phyloP scores from a whole-genome alignment of 2,329 filamentous ascomycete species.

The Phoma sp. region DNA sequence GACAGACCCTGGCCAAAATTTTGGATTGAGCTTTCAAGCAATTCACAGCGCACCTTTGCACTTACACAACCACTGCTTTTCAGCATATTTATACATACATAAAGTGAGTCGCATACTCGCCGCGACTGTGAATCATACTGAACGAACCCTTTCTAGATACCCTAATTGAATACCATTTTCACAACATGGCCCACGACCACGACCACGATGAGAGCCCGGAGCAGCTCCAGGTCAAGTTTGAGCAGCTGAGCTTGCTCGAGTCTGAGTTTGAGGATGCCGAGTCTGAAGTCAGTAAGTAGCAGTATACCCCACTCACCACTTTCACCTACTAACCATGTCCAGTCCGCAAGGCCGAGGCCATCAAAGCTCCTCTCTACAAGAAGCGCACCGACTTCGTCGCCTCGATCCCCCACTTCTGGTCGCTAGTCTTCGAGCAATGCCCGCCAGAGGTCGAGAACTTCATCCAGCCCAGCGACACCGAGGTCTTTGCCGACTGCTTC shows the following conservation, averaged over 20 bases:
- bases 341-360: conserved; percentile 76
- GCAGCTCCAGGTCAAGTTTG: conserved; percentile 58
- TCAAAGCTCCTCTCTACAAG: conserved; percentile 74
- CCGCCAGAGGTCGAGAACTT: conserved; percentile 86
- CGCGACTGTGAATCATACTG: conserved; percentile 1
- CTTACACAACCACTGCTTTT: conserved; percentile 10
- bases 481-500: conserved; percentile 72
- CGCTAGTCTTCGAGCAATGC: conserved; percentile 87
- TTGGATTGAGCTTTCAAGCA: conserved; percentile 3
- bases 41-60: conserved; percentile 19
- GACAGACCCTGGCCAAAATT: conserved; percentile 14
- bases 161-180: conserved; percentile 10
- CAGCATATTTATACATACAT: conserved; percentile 3
- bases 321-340: conserved; percentile 19
- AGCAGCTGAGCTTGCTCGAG: conserved; percentile 80
- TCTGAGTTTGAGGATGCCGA: conserved; percentile 84
- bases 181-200: conserved; percentile 33
- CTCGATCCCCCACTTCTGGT: conserved; percentile 89
- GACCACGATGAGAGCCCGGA: conserved; percentile 22
- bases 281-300: conserved; percentile 73
- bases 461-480: conserved; percentile 81
- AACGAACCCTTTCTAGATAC: conserved; percentile 26
- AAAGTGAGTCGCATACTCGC: conserved; percentile 15
- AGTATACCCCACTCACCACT: not conserved
- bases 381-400: conserved; percentile 74